Conservation (phyloP, 495 filamentous ascomycete species). For the Penicillium maclennaniae region DNA sequence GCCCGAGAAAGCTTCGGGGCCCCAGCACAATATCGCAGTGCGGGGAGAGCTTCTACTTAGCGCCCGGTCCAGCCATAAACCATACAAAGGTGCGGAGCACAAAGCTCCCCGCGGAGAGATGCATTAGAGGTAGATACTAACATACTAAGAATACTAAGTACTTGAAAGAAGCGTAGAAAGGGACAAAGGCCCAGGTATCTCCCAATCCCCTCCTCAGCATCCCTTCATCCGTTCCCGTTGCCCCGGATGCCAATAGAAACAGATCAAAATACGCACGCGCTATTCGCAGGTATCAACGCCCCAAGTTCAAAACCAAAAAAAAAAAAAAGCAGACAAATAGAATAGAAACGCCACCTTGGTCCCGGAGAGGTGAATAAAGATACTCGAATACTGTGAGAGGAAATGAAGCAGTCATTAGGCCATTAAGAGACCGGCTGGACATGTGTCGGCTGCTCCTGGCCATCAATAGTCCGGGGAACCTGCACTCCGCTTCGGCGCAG, state of each 20-base stretch:
- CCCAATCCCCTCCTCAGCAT: conserved; percentile 4
- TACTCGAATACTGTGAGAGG: neutral
- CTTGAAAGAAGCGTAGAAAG: neutral
- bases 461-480: conserved; percentile 31
- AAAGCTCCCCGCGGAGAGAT: conserved; percentile 6
- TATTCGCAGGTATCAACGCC: conserved; percentile 20
- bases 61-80: neutral
- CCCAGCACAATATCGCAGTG: conserved; percentile 3
- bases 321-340: conserved; percentile 3
- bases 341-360: neutral
- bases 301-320: conserved; percentile 1
- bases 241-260: conserved; percentile 15
- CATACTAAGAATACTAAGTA: conserved; percentile 11
- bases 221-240: conserved; percentile 28
- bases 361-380: conserved; percentile 3
- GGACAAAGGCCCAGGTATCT: neutral
- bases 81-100: neutral
- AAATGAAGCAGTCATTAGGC: neutral
- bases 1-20: neutral
- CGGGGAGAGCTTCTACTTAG: conserved; percentile 22
- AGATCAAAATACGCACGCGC: conserved; percentile 11
- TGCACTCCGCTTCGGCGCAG: conserved; percentile 36
- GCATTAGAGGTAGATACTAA: neutral
- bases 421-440: conserved; percentile 37
- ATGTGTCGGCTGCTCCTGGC: conserved; percentile 25